Conservation (phyloP, 768 basidiomycete genomes). For the Boletus fagicola region DNA sequence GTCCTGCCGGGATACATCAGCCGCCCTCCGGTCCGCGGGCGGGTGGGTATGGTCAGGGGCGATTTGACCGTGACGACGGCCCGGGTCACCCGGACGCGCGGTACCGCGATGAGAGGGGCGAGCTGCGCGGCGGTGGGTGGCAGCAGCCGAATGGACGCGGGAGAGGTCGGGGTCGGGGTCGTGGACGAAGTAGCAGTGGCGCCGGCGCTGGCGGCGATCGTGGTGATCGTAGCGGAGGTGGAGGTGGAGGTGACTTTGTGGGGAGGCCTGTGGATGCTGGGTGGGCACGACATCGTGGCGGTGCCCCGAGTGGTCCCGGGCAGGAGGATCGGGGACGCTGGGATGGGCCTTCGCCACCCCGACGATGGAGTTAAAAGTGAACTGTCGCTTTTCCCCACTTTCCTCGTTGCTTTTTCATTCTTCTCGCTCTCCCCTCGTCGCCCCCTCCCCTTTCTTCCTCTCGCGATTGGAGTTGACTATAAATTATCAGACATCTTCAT, state of each 20-base stretch:
- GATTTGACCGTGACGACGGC: slow-evolving; percentile 30
- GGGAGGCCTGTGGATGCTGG: slow-evolving; percentile 47
- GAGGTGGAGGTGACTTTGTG: slow-evolving; percentile 24
- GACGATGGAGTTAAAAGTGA: slow-evolving; percentile 23
- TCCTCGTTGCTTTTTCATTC: neutral
- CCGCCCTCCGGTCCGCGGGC: slow-evolving; percentile 28
- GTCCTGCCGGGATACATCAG: slow-evolving; percentile 28
- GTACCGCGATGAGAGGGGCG: slow-evolving; percentile 33
- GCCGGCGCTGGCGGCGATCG: neutral
- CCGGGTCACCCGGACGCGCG: slow-evolving; percentile 15
- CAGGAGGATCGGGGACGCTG: slow-evolving; percentile 27
- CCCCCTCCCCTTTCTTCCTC: neutral
- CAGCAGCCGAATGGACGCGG: slow-evolving; percentile 33
- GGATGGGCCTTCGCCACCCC: slow-evolving; percentile 29
- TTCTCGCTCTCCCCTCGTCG: neutral
- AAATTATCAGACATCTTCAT: slow-evolving; percentile 30
- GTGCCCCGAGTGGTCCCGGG: slow-evolving; percentile 23
- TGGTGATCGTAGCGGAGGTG: neutral
- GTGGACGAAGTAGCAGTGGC: slow-evolving; percentile 19
- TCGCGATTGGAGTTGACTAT: slow-evolving; percentile 7
- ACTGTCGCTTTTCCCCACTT: neutral
- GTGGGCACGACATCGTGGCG: slow-evolving; percentile 29
- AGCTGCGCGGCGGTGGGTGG: slow-evolving; percentile 32
- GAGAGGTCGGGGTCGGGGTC: slow-evolving; percentile 31
- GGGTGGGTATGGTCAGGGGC: slow-evolving; percentile 28